Evolutionary conservation across 1,284 basidiomycete genomes (phyloP).

Genomic region (Volvariella volvacea): DNA sequence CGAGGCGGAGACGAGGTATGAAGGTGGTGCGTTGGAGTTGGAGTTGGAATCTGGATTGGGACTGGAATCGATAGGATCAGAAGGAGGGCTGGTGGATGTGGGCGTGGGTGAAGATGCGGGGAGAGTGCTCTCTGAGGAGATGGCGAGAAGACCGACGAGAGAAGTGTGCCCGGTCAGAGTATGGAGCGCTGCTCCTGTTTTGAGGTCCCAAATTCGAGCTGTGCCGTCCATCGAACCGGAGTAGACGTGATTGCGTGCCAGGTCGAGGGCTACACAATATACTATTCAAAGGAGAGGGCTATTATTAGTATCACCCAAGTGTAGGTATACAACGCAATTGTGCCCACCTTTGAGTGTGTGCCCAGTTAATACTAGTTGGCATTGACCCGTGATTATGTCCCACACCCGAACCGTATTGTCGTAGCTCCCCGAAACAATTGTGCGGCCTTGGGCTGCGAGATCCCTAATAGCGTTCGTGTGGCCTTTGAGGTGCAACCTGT

Average conservation of each 20-base stretch:
- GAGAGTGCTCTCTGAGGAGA: constrained; percentile 36
- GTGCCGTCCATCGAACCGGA: constrained; percentile 97
- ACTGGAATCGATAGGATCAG: too few species aligned
- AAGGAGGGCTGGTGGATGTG: too few species aligned
- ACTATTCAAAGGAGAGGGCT: constrained; percentile 38
- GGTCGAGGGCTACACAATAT: constrained; percentile 86
- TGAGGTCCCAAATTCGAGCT: constrained; percentile 87
- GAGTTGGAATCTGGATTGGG: too few species aligned
- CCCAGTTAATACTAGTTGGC: constrained; percentile 75
- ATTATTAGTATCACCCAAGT: background rate
- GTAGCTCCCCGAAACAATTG: constrained; percentile 91
- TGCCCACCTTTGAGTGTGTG: constrained; percentile 87
- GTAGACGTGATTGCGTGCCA: constrained; percentile 77
- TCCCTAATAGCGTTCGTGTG: constrained; percentile 90
- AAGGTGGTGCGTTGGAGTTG: too few species aligned
- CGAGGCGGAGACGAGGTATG: constrained; percentile 86
- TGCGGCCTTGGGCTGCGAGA: constrained; percentile 84
- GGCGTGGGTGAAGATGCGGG: too few species aligned
- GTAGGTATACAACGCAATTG: background rate
- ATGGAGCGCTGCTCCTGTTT: constrained; percentile 73
- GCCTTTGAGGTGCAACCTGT: constrained; percentile 76
- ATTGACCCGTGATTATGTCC: constrained; percentile 87
- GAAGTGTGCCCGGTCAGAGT: constrained; percentile 84
- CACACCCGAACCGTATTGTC: constrained; percentile 91
- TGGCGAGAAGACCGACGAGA: constrained; percentile 78